Evolutionary conservation across 495 filamentous ascomycete species (phyloP).

Genomic region (Penicillium coffeae): DNA sequence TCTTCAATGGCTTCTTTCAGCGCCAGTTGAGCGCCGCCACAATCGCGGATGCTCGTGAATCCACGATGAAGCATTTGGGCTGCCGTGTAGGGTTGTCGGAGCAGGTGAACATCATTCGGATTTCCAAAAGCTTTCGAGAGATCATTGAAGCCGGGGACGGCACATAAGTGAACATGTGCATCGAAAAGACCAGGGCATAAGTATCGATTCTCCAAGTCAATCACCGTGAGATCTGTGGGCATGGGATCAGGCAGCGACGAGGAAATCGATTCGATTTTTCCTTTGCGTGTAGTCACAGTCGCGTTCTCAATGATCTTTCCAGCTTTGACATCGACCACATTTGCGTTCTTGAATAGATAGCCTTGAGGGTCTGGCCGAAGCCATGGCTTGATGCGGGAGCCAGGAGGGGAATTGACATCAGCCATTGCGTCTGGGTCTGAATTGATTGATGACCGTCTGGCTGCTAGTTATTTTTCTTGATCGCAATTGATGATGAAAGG

Average conservation of each 20-base stretch:
- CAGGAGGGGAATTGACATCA: constrained; percentile 7
- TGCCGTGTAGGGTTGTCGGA: constrained; percentile 45
- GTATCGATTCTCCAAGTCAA: constrained; percentile 45
- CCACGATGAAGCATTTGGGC: constrained; percentile 48
- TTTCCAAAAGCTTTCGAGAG: constrained; percentile 27
- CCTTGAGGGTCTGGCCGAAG: constrained; percentile 18
- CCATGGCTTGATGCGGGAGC: constrained; percentile 36
- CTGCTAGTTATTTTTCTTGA: too few species aligned
- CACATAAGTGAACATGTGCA: constrained; percentile 50
- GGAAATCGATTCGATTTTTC: constrained; percentile 17
- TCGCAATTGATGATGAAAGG: too few species aligned
- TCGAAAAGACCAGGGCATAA: constrained; percentile 55
- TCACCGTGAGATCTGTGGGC: constrained; percentile 7
- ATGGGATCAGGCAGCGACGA: constrained; percentile 10
- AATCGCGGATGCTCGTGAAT: constrained; percentile 52
- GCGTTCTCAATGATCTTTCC: constrained; percentile 24
- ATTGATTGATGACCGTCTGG: too few species aligned
- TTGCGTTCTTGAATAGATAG: constrained; percentile 34
- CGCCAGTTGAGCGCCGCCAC: constrained; percentile 47
- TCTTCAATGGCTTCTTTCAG: constrained; percentile 51
- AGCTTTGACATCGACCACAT: constrained; percentile 29
- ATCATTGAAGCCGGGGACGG: constrained; percentile 36
- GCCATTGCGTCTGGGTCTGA: constrained; percentile 7
- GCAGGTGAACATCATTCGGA: constrained; percentile 22
- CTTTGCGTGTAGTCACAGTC: constrained; percentile 10